Evolutionary conservation across 108 stramenopile species (phyloP), one percentile per base, ranked within the genome.

Genomic region (Epithemia pelagica): DNA sequence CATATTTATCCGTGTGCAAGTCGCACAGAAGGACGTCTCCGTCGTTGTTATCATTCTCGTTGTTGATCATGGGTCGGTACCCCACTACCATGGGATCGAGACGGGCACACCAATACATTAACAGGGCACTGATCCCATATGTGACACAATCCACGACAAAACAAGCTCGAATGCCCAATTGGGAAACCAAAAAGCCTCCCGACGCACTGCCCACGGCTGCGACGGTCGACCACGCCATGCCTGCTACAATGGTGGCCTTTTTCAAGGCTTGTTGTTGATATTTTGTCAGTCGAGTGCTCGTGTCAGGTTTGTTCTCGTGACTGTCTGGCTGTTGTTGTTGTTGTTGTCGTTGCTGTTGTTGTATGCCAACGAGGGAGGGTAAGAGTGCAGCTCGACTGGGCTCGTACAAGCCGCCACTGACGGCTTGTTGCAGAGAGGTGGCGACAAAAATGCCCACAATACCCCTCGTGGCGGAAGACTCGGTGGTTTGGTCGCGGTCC

Each of bases 241-340:
- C 85, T 5, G 68, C 31, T 28, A 91, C 30, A n/a, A 81, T 88
- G 15, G 81, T 76, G 37, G 86, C 86, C 31, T 80, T 82, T 76
- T 86, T 82, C 68, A 91, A 24, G 52, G 57, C 26, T 5, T 69
- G 68, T 64, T 88, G 82, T n/a, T 75, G 69, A 15, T 46, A 46
- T 10, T 10, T 10, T 46, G 5, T 15, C 15, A 10, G 5, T 62
- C 60, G 26, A 32, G 29, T 64, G 20, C 33, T 25, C 52, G 24
- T 8, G 7, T 66, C 21, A 20, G 28, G 1, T 25, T 66, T 58
- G 1, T 65, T 33, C 27, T 51, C 37, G 37, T 15, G 5, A 46
- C 37, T 15, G 5, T 5, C 37, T 15, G 5, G 10, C 10, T 15
- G 10, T 10, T 46, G 10, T 5, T 46, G 10, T 5, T 46, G 5